Conservation (phyloP, 106 monocot species). For the Gastrodia elata region DNA sequence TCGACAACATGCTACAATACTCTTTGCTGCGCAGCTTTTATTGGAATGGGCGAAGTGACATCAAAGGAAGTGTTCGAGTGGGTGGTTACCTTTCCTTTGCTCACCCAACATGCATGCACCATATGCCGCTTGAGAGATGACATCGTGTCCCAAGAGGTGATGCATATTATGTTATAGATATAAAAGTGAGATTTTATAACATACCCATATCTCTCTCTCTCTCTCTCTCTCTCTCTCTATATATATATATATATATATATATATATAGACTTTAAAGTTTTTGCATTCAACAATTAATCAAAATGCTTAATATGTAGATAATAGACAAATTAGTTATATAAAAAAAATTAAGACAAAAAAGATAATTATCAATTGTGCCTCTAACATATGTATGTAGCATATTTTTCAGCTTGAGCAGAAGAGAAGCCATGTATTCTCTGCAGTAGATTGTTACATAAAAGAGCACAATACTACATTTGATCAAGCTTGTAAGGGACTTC, state of each 20-base stretch:
- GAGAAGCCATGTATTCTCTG: neutral
- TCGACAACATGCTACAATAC: neutral
- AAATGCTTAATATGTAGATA: neutral
- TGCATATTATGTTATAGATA: no score
- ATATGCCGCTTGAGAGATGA: neutral
- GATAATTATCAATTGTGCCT: no score
- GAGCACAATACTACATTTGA: constrained; percentile 8
- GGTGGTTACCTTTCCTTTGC: neutral
- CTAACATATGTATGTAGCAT: no score
- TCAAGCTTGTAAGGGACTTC: neutral
- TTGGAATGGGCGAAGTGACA: neutral
- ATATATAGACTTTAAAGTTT: neutral
- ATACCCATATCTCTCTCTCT: neutral
- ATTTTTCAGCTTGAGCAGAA: constrained; percentile 8
- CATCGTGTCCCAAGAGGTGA: constrained; percentile 1
- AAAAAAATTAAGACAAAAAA: no score
- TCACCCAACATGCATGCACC: neutral
- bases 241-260: no score
- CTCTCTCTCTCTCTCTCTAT: no score
- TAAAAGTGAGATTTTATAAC: neutral
- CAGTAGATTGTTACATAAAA: constrained; percentile 14
- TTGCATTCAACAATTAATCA: neutral
- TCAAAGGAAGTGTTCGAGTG: constrained; percentile 13
- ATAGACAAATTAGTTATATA: neutral
- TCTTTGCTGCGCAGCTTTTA: neutral